phyloP scores from a whole-genome alignment of 495 filamentous ascomycete genomes.

The Penicillium chermesinum region DNA sequence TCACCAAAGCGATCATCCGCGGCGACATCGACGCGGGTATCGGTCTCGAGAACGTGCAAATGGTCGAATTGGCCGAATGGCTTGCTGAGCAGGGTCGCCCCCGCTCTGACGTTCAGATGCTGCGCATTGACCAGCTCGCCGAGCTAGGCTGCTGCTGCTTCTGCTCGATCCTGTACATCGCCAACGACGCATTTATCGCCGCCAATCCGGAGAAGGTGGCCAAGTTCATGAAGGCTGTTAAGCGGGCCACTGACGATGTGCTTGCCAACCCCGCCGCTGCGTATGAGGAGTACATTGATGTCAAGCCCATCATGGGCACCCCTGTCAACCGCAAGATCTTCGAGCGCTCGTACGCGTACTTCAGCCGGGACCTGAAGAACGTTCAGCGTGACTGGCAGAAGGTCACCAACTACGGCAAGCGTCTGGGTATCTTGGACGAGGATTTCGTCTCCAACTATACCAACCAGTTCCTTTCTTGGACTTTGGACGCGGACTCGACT shows the following conservation, averaged over 20 bases:
- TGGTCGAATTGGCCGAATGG: constrained; percentile 70
- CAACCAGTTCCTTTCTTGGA: constrained; percentile 58
- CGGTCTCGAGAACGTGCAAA: constrained; percentile 68
- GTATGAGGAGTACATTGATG: constrained; percentile 59
- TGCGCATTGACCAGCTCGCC: constrained; percentile 67
- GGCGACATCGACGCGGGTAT: constrained; percentile 65
- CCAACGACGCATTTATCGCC: constrained; percentile 58
- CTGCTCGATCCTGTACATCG: constrained; percentile 69
- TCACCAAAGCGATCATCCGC: constrained; percentile 59
- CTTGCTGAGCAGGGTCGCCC: constrained; percentile 54
- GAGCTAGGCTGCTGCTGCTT: constrained; percentile 72
- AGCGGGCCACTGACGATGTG: constrained; percentile 62
- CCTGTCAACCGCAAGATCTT: constrained; percentile 66
- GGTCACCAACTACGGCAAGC: constrained; percentile 64
- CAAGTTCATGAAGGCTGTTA: constrained; percentile 59
- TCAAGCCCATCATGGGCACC: constrained; percentile 63
- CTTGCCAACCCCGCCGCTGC: constrained; percentile 52
- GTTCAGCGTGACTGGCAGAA: constrained; percentile 63
- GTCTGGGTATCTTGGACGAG: constrained; percentile 53
- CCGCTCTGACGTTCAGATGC: constrained; percentile 62
- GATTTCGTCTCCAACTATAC: constrained; percentile 62
- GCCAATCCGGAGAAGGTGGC: constrained; percentile 53
- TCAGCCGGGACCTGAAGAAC: constrained; percentile 66
- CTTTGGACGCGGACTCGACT: constrained; percentile 51
- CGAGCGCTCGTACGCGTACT: constrained; percentile 66